Conservation (phyloP, 2,329 filamentous ascomycete species). For the Rutstroemia sp. region DNA sequence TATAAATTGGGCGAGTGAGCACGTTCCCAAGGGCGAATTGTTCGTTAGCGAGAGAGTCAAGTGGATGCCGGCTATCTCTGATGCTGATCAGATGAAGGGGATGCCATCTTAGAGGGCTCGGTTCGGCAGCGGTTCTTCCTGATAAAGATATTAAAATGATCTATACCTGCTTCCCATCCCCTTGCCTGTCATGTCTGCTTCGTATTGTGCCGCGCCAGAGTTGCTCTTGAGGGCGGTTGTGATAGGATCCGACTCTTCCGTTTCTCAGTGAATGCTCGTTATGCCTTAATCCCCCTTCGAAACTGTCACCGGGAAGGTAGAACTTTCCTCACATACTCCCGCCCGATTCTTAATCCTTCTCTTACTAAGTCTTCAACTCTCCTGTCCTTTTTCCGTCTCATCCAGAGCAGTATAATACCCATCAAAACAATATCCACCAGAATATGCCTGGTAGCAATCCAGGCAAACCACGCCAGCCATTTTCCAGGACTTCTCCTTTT, state of each 20-base stretch:
- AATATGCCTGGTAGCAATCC: slow-evolving; percentile 65
- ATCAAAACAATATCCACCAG: slow-evolving; percentile 63
- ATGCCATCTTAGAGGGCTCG: slow-evolving; percentile 14
- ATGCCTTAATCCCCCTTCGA: background rate
- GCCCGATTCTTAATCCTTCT: slow-evolving; percentile 48
- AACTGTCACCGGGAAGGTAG: slow-evolving; percentile 40
- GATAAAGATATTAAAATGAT: background rate
- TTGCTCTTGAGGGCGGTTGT: background rate
- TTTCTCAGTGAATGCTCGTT: background rate
- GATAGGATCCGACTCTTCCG: background rate
- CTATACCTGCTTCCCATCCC: background rate
- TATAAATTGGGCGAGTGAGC: slow-evolving; percentile 16
- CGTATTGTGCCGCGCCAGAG: background rate
- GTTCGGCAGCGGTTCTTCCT: background rate
- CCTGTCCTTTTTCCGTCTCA: slow-evolving; percentile 63
- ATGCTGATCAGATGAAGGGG: slow-evolving; percentile 15
- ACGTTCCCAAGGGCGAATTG: slow-evolving; percentile 22
- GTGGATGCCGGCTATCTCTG: slow-evolving; percentile 18
- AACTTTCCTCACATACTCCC: slow-evolving; percentile 53
- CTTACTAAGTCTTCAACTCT: slow-evolving; percentile 68
- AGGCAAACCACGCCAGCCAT: slow-evolving; percentile 66
- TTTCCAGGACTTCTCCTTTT: slow-evolving; percentile 57
- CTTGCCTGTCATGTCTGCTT: background rate
- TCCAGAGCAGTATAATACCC: slow-evolving; percentile 59
- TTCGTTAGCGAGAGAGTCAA: slow-evolving; percentile 15